Base-by-base conservation (phyloP, 1,139 yeast genomes). In the Yamadazyma diddensiae region DNA sequence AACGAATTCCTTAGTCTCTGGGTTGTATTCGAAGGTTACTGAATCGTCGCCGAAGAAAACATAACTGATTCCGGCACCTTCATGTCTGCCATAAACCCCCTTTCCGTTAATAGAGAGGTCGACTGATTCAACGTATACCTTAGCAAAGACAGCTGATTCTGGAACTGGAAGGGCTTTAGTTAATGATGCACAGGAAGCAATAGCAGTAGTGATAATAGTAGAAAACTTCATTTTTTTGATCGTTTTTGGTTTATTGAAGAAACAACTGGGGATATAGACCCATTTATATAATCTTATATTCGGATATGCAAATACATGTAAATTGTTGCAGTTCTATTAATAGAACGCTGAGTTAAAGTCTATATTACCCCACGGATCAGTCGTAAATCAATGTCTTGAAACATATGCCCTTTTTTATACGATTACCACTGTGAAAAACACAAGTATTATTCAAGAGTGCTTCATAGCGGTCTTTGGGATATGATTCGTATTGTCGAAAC, bases 1-100 rank as follows among this genome's bases (percentile, higher is more conserved):
- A 16, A n/a, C 15, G 11, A 39, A 29, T 2, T 10, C 15, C n/a
- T 22, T 10, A 11, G 29, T 8, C 10, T 13, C 17, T 1, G 19
- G 8, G 24, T 37, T 21, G 31, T 31, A 39, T 3, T 21, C 6
- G 19, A 45, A 41, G 5, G 21, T 30, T 26, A 31, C 42, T 23
- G 47, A 34, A 15, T 33, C 35, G 11, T 29, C 42, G 18, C 62
- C 60, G 11, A 71, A 44, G 50, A 68, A 63, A 30, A 64, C 48
- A 51, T 69, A 73, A 57, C 68, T 62, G 46, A 73, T 53, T 38
- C 71, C 82, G 30, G 82, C 81, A 50, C 81, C 81, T 53, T 70
- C 77, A 48, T 73, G 80, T 28, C 42, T 41, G 21, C 61, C 43
- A 28, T 50, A 40, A 29, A 71, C 41, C 26, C 62, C 65, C 21